These are phyloP conservation scores for Pestalotiopsis fici DNA, from an alignment of 2,329 filamentous ascomycete genomes.

Conservation along the genomic window DNA sequence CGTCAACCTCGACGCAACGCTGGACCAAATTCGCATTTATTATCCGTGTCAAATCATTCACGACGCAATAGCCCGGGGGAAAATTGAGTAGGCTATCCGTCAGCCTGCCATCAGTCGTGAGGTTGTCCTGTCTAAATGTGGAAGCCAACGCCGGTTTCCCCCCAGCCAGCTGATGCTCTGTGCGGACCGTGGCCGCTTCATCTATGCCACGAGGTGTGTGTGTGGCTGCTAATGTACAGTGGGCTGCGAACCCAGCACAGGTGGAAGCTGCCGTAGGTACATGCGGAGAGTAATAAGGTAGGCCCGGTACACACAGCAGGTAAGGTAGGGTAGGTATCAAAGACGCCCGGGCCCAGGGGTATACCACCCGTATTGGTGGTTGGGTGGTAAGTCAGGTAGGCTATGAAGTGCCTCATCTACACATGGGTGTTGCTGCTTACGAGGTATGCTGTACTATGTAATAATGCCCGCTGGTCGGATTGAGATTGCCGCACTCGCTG, in stretches of 20 bases:
- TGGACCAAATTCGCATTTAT: neutral
- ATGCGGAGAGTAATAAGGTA: too few relatives aligned
- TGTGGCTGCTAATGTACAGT: neutral
- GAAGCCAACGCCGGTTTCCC: neutral
- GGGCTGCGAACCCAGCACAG: too few relatives aligned
- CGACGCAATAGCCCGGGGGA: neutral
- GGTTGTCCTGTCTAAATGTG: neutral
- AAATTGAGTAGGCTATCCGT: neutral
- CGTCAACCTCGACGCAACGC: neutral
- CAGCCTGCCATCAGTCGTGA: neutral
- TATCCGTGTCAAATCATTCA: neutral
- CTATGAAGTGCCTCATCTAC: neutral
- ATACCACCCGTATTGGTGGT: neutral
- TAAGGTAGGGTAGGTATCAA: neutral
- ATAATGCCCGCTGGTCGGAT: too few relatives aligned
- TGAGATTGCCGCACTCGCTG: neutral
- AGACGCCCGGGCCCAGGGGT: neutral
- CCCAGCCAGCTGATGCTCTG: neutral
- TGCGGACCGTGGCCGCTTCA: slow-evolving; percentile 4
- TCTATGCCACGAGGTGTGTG: slow-evolving; percentile 4
- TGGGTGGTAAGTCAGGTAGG: neutral
- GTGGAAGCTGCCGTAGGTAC: too few relatives aligned
- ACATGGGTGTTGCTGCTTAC: neutral
- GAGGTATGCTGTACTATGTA: neutral
- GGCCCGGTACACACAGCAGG: neutral